Conservation (phyloP, 345 rosid genomes). For the Eucalyptus erythrocorys region DNA sequence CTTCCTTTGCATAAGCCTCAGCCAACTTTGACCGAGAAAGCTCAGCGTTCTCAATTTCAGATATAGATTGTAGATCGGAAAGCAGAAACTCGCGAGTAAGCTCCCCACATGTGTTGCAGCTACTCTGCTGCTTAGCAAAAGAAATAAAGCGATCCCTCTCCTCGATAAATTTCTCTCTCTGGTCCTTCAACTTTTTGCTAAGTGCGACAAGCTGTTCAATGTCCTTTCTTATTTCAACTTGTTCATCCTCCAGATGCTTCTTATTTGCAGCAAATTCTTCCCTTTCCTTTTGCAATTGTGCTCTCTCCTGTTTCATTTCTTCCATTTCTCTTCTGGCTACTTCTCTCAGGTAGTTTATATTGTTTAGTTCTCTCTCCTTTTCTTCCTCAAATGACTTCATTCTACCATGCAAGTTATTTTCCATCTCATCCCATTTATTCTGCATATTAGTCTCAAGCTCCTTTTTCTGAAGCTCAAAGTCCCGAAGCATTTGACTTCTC, state of each 20-base stretch:
- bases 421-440: conserved; percentile 49
- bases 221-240: conserved; percentile 70
- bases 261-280: conserved; percentile 51
- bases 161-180: conserved; percentile 61
- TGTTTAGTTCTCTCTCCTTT: conserved; percentile 61
- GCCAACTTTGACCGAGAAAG: conserved; percentile 26
- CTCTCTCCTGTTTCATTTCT: conserved; percentile 62
- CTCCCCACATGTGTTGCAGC: conserved; percentile 67
- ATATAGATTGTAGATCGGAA: conserved; percentile 44
- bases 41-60: conserved; percentile 47
- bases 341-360: conserved; percentile 66
- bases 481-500: conserved; percentile 60
- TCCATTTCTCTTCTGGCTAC: conserved; percentile 82
- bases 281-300: conserved; percentile 50
- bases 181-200: conserved; percentile 65
- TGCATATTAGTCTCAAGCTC: conserved; percentile 68
- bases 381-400: conserved; percentile 69
- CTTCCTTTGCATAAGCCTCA: conserved; percentile 13
- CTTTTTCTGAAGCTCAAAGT: conserved; percentile 55
- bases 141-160: conserved; percentile 77
- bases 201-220: conserved; percentile 75
- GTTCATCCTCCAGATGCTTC: conserved; percentile 70
- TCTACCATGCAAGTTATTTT: conserved; percentile 41
- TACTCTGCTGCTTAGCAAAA: conserved; percentile 58
- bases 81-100: conserved; percentile 54